Percentiles rank a stretch among this genome's conserved stretches.
phyloP scores from a whole-genome alignment of 2,329 filamentous ascomycete genomes.

The Exophiala alcalophila region DNA sequence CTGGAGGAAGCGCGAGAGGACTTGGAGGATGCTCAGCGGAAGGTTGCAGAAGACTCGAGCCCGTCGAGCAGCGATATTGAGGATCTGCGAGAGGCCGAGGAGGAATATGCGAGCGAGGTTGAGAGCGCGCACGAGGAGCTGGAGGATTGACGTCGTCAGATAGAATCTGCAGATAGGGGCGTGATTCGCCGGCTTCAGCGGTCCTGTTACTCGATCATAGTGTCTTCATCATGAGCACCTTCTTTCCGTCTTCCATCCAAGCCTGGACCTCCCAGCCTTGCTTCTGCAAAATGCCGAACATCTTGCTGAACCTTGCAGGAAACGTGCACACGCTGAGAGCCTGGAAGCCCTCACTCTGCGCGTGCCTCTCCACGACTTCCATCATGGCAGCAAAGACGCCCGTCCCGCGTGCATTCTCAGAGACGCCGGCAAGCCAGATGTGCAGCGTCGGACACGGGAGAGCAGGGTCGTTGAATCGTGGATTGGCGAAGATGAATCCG shows the following conservation, averaged over 20 bases:
- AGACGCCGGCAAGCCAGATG: constrained; percentile 15
- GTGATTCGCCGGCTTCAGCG: no score
- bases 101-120: constrained; percentile 24
- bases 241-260: constrained; percentile 14
- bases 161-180: no score
- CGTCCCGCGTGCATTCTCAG: constrained; percentile 2
- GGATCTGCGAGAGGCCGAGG: constrained; percentile 21
- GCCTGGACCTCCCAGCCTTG: constrained; percentile 41
- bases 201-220: no score
- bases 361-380: constrained; percentile 6
- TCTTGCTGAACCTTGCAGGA: constrained; percentile 16
- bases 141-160: constrained; percentile 15
- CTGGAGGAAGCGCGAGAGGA: constrained; percentile 26
- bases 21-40: constrained; percentile 18
- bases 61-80: constrained; percentile 27
- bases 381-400: constrained; percentile 16
- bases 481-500: constrained; percentile 13
- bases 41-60: constrained; percentile 22
- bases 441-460: constrained; percentile 6
- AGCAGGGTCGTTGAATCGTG: not conserved
- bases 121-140: constrained; percentile 23
- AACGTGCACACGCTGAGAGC: constrained; percentile 12
- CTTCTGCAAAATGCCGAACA: constrained; percentile 54
- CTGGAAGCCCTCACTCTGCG: not conserved
- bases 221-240: constrained; percentile 16